phyloP scores from a whole-genome alignment of 805 yeast species.

The Yarrowia sp. region DNA sequence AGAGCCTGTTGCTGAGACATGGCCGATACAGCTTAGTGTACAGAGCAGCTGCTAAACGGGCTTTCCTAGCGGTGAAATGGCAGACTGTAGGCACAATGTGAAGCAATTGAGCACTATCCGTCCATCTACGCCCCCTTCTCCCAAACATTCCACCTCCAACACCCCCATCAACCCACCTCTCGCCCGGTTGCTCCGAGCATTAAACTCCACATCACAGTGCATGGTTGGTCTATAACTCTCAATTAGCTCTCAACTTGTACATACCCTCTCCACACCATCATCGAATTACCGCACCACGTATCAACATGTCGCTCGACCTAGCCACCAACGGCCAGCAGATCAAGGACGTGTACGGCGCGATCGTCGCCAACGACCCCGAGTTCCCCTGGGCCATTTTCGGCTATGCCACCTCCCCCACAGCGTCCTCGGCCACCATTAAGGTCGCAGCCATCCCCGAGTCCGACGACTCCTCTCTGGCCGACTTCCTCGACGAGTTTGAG shows the following conservation, averaged over 20 bases:
- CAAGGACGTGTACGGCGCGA: slow-evolving; percentile 69
- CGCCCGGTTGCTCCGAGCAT: slow-evolving; percentile 8
- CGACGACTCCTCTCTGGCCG: slow-evolving; percentile 68
- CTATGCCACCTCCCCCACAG: slow-evolving; percentile 55
- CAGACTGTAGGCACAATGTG: too few species aligned
- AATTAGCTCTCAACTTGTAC: background rate
- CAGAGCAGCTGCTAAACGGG: background rate
- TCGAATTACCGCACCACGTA: slow-evolving; percentile 14
- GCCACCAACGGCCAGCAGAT: slow-evolving; percentile 73
- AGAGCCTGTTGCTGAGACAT: background rate
- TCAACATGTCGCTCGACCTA: slow-evolving; percentile 41
- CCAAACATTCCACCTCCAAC: too few species aligned
- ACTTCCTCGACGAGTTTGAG: slow-evolving; percentile 75
- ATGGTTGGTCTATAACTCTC: background rate
- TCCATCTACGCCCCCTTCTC: background rate
- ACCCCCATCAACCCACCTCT: background rate
- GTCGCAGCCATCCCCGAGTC: slow-evolving; percentile 41
- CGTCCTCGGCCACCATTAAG: slow-evolving; percentile 40
- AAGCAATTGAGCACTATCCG: background rate
- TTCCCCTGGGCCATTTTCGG: slow-evolving; percentile 78
- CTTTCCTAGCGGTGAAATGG: background rate
- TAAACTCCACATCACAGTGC: slow-evolving; percentile 15
- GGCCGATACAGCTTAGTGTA: background rate
- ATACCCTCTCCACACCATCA: background rate
- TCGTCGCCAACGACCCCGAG: slow-evolving; percentile 72